Evolutionary conservation across 305 asterid genomes (phyloP).

Genomic region (Caryopteris hybrid): DNA sequence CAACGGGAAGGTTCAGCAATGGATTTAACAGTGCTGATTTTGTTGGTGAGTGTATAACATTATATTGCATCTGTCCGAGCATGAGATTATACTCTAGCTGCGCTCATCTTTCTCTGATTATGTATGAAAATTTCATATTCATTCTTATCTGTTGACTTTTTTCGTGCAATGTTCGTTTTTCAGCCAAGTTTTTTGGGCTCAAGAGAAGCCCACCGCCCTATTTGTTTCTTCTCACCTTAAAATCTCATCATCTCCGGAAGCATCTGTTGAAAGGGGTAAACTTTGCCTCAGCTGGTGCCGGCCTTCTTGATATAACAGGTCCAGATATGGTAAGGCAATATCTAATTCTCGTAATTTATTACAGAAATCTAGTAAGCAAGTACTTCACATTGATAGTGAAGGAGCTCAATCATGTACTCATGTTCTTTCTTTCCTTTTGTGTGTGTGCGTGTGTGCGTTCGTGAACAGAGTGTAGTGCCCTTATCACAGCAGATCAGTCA

Average conservation of each 20-base stretch:
- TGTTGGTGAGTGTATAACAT: slow-evolving; percentile 33
- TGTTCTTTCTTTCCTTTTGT: background rate
- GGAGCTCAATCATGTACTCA: background rate
- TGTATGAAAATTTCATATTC: no score
- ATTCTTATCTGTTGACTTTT: slow-evolving; percentile 11
- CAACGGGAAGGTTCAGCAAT: slow-evolving; percentile 74
- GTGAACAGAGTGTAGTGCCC: slow-evolving; percentile 46
- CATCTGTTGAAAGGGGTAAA: slow-evolving; percentile 47
- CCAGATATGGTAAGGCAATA: slow-evolving; percentile 28
- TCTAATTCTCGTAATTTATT: background rate
- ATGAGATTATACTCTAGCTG: background rate
- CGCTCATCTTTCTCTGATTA: background rate
- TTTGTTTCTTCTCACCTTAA: slow-evolving; percentile 38
- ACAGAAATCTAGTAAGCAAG: background rate
- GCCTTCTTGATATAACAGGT: slow-evolving; percentile 58
- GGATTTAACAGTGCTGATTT: slow-evolving; percentile 66
- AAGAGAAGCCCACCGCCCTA: slow-evolving; percentile 69
- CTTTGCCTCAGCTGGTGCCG: slow-evolving; percentile 81
- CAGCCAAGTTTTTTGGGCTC: slow-evolving; percentile 59
- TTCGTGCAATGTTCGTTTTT: background rate
- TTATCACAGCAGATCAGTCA: slow-evolving; percentile 57
- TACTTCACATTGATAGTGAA: background rate
- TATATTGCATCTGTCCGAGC: background rate
- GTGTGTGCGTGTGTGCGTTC: background rate
- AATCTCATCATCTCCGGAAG: slow-evolving; percentile 31